A percentile compares a stretch with the other conserved stretches of the same genome.
These are phyloP conservation scores for Carex cristatella DNA, from an alignment of 176 grass and related monocot genomes.

Conservation along the genomic window DNA sequence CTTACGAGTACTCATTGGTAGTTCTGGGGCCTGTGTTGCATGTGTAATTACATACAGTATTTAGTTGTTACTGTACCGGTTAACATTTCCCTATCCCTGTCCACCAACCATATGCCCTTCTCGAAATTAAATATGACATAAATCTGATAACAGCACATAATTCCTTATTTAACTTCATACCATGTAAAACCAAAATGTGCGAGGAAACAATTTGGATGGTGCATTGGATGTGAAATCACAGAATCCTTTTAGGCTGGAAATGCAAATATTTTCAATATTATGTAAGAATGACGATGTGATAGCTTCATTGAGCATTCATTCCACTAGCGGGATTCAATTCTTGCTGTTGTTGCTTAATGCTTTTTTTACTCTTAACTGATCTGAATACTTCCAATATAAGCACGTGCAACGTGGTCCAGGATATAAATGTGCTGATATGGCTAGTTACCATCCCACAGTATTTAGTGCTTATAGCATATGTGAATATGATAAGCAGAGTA, in stretches of 20 bases:
- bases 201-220: neutral
- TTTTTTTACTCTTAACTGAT: neutral
- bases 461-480: slow-evolving; percentile 7
- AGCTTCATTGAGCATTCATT: neutral
- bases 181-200: neutral
- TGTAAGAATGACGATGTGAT: neutral
- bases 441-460: neutral
- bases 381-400: neutral
- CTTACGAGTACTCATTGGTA: neutral
- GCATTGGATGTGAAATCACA: neutral
- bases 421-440: neutral
- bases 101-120: no score
- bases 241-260: neutral
- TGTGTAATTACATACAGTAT: slow-evolving; percentile 5
- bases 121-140: neutral
- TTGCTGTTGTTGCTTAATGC: neutral
- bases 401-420: neutral
- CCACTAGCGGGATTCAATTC: neutral
- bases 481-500: neutral
- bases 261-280: slow-evolving; percentile 9
- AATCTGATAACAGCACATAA: neutral
- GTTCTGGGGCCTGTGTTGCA: neutral
- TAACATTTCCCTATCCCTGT: neutral
- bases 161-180: neutral
- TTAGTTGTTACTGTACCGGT: neutral